Evolutionary conservation across 352 stramenopile species (phyloP), one percentile per base, ranked within the genome.

Genomic region (Stephanocyclus meneghinianus): DNA sequence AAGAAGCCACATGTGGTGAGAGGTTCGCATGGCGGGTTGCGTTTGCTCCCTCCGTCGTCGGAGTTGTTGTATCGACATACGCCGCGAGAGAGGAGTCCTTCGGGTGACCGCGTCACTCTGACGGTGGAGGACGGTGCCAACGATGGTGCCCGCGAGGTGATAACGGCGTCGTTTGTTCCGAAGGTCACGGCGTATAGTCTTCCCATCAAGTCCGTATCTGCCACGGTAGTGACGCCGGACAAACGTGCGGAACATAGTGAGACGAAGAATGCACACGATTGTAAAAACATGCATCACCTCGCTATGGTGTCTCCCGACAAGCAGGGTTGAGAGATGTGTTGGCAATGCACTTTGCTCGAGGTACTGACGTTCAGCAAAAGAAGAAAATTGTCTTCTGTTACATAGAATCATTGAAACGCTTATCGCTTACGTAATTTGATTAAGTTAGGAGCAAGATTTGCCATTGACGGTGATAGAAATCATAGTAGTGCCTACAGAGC

Each of bases 61-160:
- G 50, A 59, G 10, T 32, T 59, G n/a, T 59, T 59, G 15, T 26
- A 26, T 59, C 50, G 8, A 32, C 50, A 59, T n/a, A 4, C 56
- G 1, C 47, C 15, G 18, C 56, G 29, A 51, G 11, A 42, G 60
- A 9, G 26, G 40, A 40, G n/a, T 35, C 18, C 51, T 16, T 26
- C 56, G 15, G 21, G 2, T 40, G 11, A 68, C 11, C n/a, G 26
- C 30, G 6, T 68, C 16, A 51, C 59, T 16, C 13, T 66, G 2
- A 30, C 29, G 59, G 32, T 66, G 9, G 40, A 51, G 4, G 21
- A 55, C 4, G 42, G 60, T 68, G 42, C 60, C 60, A 68, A 68
- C 60, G 18, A 55, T 68, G 60, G 60, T 51, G 60, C 60, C 26
- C 59, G 51, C 16, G 60, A 68, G 18, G 60, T 68, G 40, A 32